Conservation (phyloP, 2,329 filamentous ascomycete species). For the Chrysoporthe puriensis region DNA sequence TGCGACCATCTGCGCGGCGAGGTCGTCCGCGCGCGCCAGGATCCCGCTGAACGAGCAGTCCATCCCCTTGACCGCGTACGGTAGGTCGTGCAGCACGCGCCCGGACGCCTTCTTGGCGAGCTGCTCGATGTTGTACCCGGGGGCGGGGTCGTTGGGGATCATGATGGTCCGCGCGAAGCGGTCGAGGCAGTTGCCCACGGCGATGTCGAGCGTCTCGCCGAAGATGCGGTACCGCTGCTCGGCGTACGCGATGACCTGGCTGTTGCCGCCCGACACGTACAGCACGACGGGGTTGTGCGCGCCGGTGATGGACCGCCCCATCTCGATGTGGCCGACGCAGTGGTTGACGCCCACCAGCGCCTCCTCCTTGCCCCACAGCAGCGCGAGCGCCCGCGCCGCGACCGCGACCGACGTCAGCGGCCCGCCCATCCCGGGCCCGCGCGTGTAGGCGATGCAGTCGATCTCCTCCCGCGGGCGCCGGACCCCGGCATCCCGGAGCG, state of each 20-base stretch:
- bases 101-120: constrained; percentile 72
- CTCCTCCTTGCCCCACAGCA: constrained; percentile 79
- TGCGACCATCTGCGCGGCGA: constrained; percentile 69
- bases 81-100: constrained; percentile 77
- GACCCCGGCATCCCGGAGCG: constrained; percentile 71
- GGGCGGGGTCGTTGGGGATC: constrained; percentile 94
- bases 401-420: constrained; percentile 86
- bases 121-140: constrained; percentile 98
- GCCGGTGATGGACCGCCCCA: constrained; percentile 91
- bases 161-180: constrained; percentile 88
- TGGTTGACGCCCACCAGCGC: constrained; percentile 92
- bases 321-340: constrained; percentile 98
- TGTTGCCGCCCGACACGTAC: constrained; percentile 78
- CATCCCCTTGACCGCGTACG: constrained; percentile 98
- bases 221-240: constrained; percentile 96
- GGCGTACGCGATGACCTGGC: constrained; percentile 53
- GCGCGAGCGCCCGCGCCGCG: constrained; percentile 76
- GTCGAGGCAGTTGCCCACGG: constrained; percentile 96
- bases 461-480: constrained; percentile 62
- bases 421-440: constrained; percentile 94
- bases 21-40: constrained; percentile 77
- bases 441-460: constrained; percentile 93
- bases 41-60: constrained; percentile 97
- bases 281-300: constrained; percentile 91
- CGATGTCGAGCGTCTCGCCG: constrained; percentile 95